Conservation (phyloP, 208 protist genomes). For the Wallacemonas sp. region DNA sequence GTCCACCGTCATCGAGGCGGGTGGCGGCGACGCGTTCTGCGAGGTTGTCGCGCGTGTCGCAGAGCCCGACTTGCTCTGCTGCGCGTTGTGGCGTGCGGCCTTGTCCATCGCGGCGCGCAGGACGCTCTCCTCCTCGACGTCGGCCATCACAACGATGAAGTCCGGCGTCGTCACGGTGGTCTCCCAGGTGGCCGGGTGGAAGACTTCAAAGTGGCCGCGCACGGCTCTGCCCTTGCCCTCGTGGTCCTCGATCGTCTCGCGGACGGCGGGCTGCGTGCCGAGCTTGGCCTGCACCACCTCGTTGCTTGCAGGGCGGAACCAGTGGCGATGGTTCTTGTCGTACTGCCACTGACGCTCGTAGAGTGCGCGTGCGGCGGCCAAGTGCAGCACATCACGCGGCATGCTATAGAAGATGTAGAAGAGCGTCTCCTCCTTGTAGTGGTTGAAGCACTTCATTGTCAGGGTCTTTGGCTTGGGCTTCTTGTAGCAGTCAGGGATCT, state of each 20-base stretch:
- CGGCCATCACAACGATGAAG: slow-evolving; percentile 38
- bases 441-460: slow-evolving; percentile 80
- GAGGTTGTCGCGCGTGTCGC: too few species aligned
- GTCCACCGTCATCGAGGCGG: neutral
- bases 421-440: slow-evolving; percentile 95
- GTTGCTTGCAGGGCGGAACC: slow-evolving; percentile 39
- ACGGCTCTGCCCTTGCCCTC: slow-evolving; percentile 18
- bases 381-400: slow-evolving; percentile 96
- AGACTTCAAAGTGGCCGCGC: slow-evolving; percentile 54
- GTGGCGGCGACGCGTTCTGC: too few species aligned
- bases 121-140: slow-evolving; percentile 52
- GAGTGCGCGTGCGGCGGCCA: slow-evolving; percentile 92
- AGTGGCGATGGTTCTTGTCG: slow-evolving; percentile 74
- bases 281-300: neutral
- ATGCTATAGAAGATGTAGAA: slow-evolving; percentile 99
- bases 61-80: slow-evolving; percentile 8
- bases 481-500: slow-evolving; percentile 82
- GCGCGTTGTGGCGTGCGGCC: slow-evolving; percentile 37
- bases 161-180: slow-evolving; percentile 37
- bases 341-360: slow-evolving; percentile 93
- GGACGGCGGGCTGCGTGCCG: neutral
- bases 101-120: slow-evolving; percentile 52
- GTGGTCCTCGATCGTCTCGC: neutral
- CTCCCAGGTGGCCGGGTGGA: slow-evolving; percentile 71
- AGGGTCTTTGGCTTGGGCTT: slow-evolving; percentile 70